A percentile compares a stretch with the other conserved stretches of the same genome.
Conservation (phyloP, 768 basidiomycete species). For the Mycena albidolilacea region DNA sequence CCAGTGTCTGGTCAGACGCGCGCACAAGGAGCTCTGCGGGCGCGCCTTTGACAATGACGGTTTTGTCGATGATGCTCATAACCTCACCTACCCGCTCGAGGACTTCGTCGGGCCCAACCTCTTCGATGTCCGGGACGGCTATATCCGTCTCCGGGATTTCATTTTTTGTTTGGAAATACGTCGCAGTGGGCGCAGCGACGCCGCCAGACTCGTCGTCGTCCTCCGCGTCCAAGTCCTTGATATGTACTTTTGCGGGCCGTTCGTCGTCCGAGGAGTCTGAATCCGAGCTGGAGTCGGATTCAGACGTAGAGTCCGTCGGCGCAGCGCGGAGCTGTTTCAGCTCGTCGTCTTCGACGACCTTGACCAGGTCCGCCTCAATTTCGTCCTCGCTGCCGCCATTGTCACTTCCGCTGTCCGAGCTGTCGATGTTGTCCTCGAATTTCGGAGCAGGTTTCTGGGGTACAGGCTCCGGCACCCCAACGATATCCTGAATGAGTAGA, state of each 20-base stretch:
- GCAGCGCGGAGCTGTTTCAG: constrained; percentile 44
- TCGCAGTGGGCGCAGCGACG: constrained; percentile 52
- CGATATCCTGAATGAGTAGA: constrained; percentile 77
- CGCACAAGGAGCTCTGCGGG: constrained; percentile 59
- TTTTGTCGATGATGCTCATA: constrained; percentile 78
- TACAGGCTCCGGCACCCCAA: constrained; percentile 57
- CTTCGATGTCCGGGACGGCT: constrained; percentile 71
- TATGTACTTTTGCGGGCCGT: constrained; percentile 25
- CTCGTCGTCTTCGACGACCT: constrained; percentile 59
- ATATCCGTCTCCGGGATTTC: constrained; percentile 75
- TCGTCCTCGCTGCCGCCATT: constrained; percentile 79
- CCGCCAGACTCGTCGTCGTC: constrained; percentile 65
- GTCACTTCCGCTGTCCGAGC: constrained; percentile 68
- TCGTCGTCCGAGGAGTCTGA: constrained; percentile 45
- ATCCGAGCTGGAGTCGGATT: constrained; percentile 59
- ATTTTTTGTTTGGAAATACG: constrained; percentile 77
- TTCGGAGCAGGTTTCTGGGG: constrained; percentile 12
- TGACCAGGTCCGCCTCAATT: constrained; percentile 74
- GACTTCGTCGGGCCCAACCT: constrained; percentile 73
- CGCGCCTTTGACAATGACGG: constrained; percentile 81
- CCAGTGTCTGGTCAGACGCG: constrained; percentile 77
- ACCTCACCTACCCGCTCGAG: constrained; percentile 87
- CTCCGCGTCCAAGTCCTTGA: constrained; percentile 48
- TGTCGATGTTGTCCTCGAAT: constrained; percentile 61
- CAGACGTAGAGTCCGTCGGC: constrained; percentile 54